Percentiles rank a stretch among this genome's conserved stretches.
phyloP scores from a whole-genome alignment of 2,329 filamentous ascomycete genomes.

The Aspergillus caelatus region DNA sequence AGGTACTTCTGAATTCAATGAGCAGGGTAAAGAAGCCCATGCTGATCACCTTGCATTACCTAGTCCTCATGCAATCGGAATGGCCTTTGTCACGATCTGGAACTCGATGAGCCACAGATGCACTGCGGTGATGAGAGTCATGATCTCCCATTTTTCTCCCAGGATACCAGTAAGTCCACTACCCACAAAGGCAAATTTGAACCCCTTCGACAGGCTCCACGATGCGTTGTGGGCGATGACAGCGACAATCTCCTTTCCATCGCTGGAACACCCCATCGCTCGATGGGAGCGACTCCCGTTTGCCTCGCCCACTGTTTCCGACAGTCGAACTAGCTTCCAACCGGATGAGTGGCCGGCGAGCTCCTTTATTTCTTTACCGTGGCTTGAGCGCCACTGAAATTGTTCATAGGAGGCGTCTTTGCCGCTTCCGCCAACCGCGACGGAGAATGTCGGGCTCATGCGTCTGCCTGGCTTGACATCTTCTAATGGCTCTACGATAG shows the following conservation, averaged over 20 bases:
- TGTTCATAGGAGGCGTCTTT: not conserved
- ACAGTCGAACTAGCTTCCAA: constrained; percentile 8
- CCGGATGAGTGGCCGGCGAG: not conserved
- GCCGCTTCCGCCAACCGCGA: not conserved
- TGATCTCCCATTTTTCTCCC: constrained; percentile 7
- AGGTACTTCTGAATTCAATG: not conserved
- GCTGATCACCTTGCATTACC: too few species aligned
- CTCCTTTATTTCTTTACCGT: constrained; percentile 8
- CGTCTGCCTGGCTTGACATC: not conserved
- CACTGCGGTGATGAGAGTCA: constrained; percentile 1
- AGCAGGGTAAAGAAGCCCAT: too few species aligned
- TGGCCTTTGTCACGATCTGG: not conserved
- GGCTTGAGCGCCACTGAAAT: constrained; percentile 8
- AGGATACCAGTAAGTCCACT: not conserved
- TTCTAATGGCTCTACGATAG: not conserved
- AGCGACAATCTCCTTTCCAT: constrained; percentile 2
- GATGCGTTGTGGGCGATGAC: constrained; percentile 4
- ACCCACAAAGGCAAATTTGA: constrained; percentile 3
- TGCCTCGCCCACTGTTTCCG: not conserved
- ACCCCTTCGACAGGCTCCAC: constrained; percentile 7
- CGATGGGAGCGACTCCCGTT: not conserved
- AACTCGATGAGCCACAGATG: not conserved
- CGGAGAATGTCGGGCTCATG: constrained; percentile 3
- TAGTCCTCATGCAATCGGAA: not conserved
- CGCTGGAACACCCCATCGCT: not conserved